A percentile compares a stretch with the other conserved stretches of the same genome.
phyloP scores from a whole-genome alignment of 192 early-diverging fungal species.

The Coemansia sp. region DNA sequence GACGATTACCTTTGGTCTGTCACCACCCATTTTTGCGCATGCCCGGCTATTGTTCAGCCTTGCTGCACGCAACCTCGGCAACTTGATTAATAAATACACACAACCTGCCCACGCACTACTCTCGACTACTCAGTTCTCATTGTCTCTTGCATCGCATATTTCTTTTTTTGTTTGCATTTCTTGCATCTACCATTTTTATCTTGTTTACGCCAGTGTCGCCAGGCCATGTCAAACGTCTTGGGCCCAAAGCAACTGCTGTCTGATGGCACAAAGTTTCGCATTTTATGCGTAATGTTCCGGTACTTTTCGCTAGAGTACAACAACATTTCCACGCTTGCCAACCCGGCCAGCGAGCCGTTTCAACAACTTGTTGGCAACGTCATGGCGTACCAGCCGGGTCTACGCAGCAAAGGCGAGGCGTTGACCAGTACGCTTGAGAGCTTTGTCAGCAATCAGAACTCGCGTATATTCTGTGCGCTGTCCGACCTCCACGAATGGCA shows the following conservation, averaged over 20 bases:
- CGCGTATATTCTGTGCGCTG: conserved; percentile 34
- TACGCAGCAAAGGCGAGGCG: not conserved
- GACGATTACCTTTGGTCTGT: not conserved
- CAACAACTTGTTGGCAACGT: conserved; percentile 6
- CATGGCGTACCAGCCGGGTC: conserved; percentile 17
- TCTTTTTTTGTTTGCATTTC: not conserved
- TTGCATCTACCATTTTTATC: not conserved
- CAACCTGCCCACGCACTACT: not conserved
- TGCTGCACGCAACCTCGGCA: not conserved
- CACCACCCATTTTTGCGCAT: not conserved
- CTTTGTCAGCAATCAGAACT: conserved; percentile 44
- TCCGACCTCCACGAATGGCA: conserved; percentile 26
- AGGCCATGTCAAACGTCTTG: not conserved
- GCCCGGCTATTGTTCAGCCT: not conserved
- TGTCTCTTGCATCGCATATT: conserved; percentile 1
- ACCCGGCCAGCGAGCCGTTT: conserved; percentile 8
- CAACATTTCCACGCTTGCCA: conserved; percentile 19
- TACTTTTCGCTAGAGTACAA: conserved; percentile 27
- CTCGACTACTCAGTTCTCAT: not conserved
- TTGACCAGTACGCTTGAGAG: conserved; percentile 24
- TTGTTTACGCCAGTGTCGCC: no score
- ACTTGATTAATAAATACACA: not conserved
- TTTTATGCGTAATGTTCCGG: conserved; percentile 30
- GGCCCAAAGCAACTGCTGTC: conserved; percentile 23
- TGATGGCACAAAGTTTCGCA: conserved; percentile 27